Evolutionary conservation across 305 asterid species (phyloP), one percentile per base, ranked within the genome.

Genomic region (Solanum chacoense): DNA sequence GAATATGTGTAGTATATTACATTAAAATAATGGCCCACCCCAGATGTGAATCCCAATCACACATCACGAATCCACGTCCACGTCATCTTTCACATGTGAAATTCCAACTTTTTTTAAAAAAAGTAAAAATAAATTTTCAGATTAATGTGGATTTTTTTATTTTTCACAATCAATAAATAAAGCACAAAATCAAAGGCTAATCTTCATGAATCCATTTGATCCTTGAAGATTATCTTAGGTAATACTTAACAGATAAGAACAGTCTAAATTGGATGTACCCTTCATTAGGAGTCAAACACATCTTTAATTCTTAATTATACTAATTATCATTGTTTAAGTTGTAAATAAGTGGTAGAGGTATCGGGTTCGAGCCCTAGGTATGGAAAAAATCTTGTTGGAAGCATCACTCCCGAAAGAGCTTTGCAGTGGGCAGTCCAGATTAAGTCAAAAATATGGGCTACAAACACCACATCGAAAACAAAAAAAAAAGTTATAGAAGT

Each of bases 21-120:
- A 63, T 76, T 83, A 86, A n/a, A n/a, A n/a, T n/a, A n/a, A 59
- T 78, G 90, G 89, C 88, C 91, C 85, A 29, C 11, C 7, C 18
- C 28, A 45, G 40, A 50, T 83, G 86, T 81, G 86, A 81, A 14
- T 14, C 63, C 40, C 86, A 45, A 81, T 81, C 71, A 81, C 29
- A 45, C 38, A 81, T 81, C 86, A 81, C 71, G 11, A 81, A 28
- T 28, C 71, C 38, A 16, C 38, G 71, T 45, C 71, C 86, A 81
- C 0, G 38, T 45, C 11, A 29, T 26, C 22, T 28, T 81, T 81
- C 6, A 78, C 84, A 77, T 77, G 84, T 36, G 59, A 29, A 77
- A 6, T 8, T 11, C 20, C 84, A 45, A 42, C 37, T 42, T 80
- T 80, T 11, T 11, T 13, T 0, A 2, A 42, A 18, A 55, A 55